phyloP scores from a whole-genome alignment of 192 early-diverging fungal genomes.

The Entophlyctis luteolus region DNA sequence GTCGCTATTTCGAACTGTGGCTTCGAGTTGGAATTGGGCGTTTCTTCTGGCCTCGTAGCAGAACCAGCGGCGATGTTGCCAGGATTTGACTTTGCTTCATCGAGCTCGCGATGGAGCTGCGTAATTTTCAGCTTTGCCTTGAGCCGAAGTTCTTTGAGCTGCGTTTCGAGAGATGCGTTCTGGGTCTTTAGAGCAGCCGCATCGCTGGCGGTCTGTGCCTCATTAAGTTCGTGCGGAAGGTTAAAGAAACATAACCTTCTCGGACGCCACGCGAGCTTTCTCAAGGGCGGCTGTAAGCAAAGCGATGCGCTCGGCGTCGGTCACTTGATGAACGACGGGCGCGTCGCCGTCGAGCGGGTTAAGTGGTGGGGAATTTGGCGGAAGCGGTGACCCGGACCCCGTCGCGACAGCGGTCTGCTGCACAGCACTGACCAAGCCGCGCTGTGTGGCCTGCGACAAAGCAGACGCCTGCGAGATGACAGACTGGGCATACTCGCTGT shows the following conservation, averaged over 20 bases:
- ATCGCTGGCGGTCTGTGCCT: not conserved
- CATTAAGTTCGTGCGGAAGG: not conserved
- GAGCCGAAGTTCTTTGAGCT: constrained; percentile 27
- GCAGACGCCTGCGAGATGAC: constrained; percentile 8
- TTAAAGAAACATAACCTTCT: not conserved
- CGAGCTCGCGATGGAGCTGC: constrained; percentile 28
- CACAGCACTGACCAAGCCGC: not conserved
- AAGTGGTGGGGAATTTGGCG: not conserved
- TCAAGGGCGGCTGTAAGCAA: constrained; percentile 5
- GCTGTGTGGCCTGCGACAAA: not conserved
- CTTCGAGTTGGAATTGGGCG: not conserved
- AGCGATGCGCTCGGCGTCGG: not conserved
- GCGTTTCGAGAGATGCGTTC: constrained; percentile 9
- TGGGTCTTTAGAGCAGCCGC: not conserved
- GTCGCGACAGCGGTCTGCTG: not conserved
- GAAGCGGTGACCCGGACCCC: not conserved
- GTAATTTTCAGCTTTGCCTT: constrained; percentile 33
- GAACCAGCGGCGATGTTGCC: not conserved
- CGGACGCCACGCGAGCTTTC: not conserved
- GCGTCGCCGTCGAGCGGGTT: not conserved
- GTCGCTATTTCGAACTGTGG: no score
- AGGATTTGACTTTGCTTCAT: not conserved
- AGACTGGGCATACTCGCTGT: not conserved
- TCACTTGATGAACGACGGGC: not conserved
- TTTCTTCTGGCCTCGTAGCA: not conserved